A percentile compares a stretch with the other conserved stretches of the same genome.
Evolutionary conservation across 148 eudicot species (phyloP).

Genomic region (Suaeda aralocaspica): DNA sequence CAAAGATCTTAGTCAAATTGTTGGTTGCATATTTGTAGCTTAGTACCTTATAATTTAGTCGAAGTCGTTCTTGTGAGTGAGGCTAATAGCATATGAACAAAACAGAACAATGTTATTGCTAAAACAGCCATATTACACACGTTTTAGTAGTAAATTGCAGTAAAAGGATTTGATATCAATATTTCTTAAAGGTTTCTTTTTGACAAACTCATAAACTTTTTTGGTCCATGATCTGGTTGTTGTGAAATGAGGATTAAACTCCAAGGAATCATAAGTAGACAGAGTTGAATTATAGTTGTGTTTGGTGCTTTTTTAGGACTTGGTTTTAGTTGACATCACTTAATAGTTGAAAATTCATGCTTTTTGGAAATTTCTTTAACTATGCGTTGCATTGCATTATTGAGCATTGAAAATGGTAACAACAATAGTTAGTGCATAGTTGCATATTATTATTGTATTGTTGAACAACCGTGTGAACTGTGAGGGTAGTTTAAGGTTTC

Average conservation of each 20-base stretch:
- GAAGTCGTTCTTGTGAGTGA: background rate
- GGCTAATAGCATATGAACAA: background rate
- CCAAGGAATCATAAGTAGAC: background rate
- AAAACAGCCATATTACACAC: too few species aligned
- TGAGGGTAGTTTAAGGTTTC: background rate
- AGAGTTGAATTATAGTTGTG: constrained; percentile 13
- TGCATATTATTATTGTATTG: background rate
- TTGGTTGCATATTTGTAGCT: background rate
- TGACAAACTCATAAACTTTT: background rate
- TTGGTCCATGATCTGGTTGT: background rate
- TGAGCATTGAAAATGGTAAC: background rate
- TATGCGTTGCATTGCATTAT: background rate
- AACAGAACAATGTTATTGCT: background rate
- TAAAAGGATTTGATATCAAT: too few species aligned
- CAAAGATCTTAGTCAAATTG: background rate
- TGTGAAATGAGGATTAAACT: background rate
- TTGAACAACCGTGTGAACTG: background rate
- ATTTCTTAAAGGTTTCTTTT: background rate
- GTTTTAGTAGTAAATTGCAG: too few species aligned
- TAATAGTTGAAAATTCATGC: background rate
- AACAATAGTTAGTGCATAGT: background rate
- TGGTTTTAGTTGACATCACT: background rate
- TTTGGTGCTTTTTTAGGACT: constrained; percentile 13
- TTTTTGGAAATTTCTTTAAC: background rate
- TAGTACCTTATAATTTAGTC: background rate